A percentile compares a stretch with the other conserved stretches of the same genome.
Conservation (phyloP, 2,329 filamentous ascomycete species). For the Colletotrichum orchidophilum region DNA sequence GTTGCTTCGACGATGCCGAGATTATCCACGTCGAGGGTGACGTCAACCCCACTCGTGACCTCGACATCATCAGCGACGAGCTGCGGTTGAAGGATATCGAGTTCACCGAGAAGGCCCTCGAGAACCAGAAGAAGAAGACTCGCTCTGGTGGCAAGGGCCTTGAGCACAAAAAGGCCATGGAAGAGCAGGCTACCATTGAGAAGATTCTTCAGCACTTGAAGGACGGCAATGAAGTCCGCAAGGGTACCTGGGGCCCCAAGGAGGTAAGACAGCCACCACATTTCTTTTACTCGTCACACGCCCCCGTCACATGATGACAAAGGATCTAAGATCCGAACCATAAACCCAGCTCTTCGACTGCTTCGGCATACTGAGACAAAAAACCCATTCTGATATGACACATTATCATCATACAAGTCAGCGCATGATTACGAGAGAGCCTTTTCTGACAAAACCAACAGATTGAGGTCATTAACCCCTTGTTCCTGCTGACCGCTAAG, state of each 20-base stretch:
- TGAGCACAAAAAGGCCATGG: slow-evolving; percentile 96
- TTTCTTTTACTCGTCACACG: slow-evolving; percentile 33
- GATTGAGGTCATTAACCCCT: slow-evolving; percentile 97
- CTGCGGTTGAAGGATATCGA: slow-evolving; percentile 98
- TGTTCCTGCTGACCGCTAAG: slow-evolving; percentile 95
- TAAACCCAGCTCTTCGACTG: slow-evolving; percentile 99
- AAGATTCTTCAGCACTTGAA: slow-evolving; percentile 87
- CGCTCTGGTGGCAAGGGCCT: slow-evolving; percentile 92
- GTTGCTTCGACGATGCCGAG: slow-evolving; percentile 98
- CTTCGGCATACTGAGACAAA: slow-evolving; percentile 90
- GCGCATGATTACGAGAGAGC: slow-evolving; percentile 34
- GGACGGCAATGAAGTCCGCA: slow-evolving; percentile 91
- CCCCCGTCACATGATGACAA: slow-evolving; percentile 86
- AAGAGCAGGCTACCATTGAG: slow-evolving; percentile 93
- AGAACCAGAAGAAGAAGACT: slow-evolving; percentile 93
- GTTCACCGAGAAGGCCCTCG: slow-evolving; percentile 95
- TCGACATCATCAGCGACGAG: slow-evolving; percentile 97
- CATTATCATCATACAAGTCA: slow-evolving; percentile 33
- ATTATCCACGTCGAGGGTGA: slow-evolving; percentile 99
- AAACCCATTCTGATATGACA: slow-evolving; percentile 36
- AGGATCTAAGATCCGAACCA: slow-evolving; percentile 88
- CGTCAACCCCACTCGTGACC: slow-evolving; percentile 91
- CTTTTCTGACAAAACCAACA: slow-evolving; percentile 53
- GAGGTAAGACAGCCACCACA: slow-evolving; percentile 75
- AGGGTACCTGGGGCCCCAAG: slow-evolving; percentile 89